Evolutionary conservation across 352 stramenopile genomes (phyloP).

Genomic region (Phytophthora palmivora): DNA sequence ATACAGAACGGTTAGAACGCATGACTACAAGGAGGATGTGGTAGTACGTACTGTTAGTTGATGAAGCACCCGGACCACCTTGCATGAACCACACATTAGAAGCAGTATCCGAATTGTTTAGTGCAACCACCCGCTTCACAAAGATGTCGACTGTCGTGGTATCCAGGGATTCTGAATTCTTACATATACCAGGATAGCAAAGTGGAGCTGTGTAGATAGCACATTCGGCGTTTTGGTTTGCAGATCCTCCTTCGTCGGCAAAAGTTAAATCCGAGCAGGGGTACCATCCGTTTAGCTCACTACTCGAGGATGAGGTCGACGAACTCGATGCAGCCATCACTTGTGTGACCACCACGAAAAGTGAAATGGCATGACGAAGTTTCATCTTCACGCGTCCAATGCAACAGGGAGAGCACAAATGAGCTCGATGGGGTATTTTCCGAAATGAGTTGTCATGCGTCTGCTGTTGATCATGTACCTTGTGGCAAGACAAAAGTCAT

Average conservation of each 20-base stretch:
- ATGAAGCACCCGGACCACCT: constrained; percentile 43
- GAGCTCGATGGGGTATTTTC: constrained; percentile 3
- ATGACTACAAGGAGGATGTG: neutral
- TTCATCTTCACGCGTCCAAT: constrained; percentile 9
- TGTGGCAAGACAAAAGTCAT: neutral
- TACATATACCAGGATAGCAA: constrained; percentile 43
- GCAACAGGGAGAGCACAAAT: neutral
- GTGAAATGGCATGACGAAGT: neutral
- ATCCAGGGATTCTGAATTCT: constrained; percentile 4
- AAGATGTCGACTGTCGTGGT: constrained; percentile 40
- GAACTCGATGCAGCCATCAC: constrained; percentile 3
- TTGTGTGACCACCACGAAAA: constrained; percentile 4
- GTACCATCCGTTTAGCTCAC: constrained; percentile 40
- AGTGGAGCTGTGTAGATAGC: constrained; percentile 41
- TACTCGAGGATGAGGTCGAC: neutral
- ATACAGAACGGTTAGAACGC: neutral
- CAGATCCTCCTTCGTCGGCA: constrained; percentile 15
- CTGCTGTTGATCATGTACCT: too few species aligned
- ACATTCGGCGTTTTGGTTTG: constrained; percentile 33
- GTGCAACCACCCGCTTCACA: constrained; percentile 41
- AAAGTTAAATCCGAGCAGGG: constrained; percentile 39
- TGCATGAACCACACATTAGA: constrained; percentile 52
- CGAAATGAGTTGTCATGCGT: neutral
- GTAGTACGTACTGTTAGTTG: constrained; percentile 39
- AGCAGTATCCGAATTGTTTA: constrained; percentile 10